Conservation (phyloP, 148 eudicot species). For the Gaultheria prostrata region DNA sequence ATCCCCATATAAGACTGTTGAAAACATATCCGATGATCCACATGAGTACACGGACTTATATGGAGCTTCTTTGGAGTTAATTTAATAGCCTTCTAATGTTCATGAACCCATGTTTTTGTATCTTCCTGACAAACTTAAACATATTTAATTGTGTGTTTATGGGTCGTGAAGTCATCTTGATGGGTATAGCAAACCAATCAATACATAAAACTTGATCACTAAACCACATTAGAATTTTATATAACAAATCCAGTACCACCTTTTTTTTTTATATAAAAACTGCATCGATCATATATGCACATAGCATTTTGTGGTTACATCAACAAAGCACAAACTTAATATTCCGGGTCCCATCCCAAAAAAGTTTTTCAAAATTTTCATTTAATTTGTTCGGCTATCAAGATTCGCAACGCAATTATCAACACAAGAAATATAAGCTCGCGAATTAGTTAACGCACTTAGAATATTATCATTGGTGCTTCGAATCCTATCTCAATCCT, state of each 20-base stretch:
- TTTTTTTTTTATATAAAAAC: background rate
- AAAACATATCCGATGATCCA: too few species aligned
- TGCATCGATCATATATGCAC: background rate
- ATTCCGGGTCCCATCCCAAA: background rate
- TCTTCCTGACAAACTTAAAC: background rate
- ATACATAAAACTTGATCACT: background rate
- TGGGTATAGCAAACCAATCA: background rate
- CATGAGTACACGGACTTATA: too few species aligned
- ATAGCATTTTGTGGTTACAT: background rate
- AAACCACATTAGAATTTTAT: background rate
- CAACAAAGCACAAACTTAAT: background rate
- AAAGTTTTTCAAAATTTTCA: background rate
- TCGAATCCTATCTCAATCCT: background rate
- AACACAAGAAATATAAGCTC: background rate
- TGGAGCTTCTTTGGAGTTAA: too few species aligned
- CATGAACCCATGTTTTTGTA: background rate
- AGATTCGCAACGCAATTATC: background rate
- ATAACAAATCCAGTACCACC: background rate
- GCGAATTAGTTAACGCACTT: background rate
- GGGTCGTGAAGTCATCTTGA: slow-evolving; percentile 6
- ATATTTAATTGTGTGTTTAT: background rate
- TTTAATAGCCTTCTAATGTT: too few species aligned
- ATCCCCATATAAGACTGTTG: too few species aligned
- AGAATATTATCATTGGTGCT: background rate
- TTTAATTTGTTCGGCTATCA: background rate